Evolutionary conservation across 495 filamentous ascomycete species (phyloP), one percentile per base, ranked within the genome.

Genomic region (Acidomyces sp.): DNA sequence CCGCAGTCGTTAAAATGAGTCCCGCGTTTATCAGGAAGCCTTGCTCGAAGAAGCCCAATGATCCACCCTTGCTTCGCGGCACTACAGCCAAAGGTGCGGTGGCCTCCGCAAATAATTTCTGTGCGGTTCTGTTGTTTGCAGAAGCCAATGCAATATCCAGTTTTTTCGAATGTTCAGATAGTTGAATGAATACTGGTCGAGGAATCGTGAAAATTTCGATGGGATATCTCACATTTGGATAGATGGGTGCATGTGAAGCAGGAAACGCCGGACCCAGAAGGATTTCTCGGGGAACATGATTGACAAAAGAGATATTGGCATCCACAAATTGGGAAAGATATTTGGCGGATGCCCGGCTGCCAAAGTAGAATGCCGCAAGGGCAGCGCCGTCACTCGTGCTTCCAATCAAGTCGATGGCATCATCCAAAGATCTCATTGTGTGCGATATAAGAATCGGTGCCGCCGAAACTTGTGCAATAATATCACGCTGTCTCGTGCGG

Each of bases 281-380:
- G 29, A 72, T 53, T 10, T 64, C 57, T 6, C 47, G 46, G 4
- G 70, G 69, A 6, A 72, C 59, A 29, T 71, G 67, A 58, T 74
- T 73, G 38, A 69, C 56, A 47, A 58, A 68, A 0, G 68, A 62
- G 18, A 62, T 52, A 6, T 62, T 54, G 18, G 64, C 53, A 32
- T 63, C 57, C 23, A 75, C 60, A 45, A 67, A 70, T 39, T 71
- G 68, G 13, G 62, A 57, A 5, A 75, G 56, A 34, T 74, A 73
- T 45, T 72, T 72, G 13, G 64, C 66, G 12, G 64, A 55, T 0
- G 59, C 23, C 7, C 62, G 56, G 9, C 58, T 57, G 15, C 66
- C 66, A 40, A 72, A 75, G 40, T 66, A 55, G 40, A 71, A 73
- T 6, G 63, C 59, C 18, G 69, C 66, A 7, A 68, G 57, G 12